These are phyloP conservation scores for Synchytrium microbalum DNA, from an alignment of 371 early-diverging fungal species.

Conservation along the genomic window DNA sequence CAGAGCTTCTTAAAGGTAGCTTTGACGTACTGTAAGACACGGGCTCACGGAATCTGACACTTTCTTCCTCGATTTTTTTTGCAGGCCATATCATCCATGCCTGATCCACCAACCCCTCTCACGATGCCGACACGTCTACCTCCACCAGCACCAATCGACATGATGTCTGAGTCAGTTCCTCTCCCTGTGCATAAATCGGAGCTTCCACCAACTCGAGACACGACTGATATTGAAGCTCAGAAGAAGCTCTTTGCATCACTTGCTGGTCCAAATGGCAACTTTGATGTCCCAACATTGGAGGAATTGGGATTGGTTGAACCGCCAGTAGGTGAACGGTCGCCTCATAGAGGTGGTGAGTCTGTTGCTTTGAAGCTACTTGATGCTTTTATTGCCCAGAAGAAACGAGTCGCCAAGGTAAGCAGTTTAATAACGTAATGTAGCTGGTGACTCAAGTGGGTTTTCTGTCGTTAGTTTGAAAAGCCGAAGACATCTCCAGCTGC, in stretches of 20 bases:
- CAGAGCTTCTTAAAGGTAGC: slow-evolving; percentile 10
- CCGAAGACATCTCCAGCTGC: slow-evolving; percentile 27
- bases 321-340: slow-evolving; percentile 7
- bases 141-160: not conserved
- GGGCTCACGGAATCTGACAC: slow-evolving; percentile 1
- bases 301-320: slow-evolving; percentile 10
- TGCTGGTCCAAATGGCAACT: slow-evolving; percentile 12
- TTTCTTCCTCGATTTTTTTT: not conserved
- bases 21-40: not conserved
- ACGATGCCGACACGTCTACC: too few relatives aligned
- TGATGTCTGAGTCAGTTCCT: slow-evolving; percentile 2
- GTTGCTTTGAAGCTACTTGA: slow-evolving; percentile 14
- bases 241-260: slow-evolving; percentile 5
- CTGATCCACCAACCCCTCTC: too few relatives aligned
- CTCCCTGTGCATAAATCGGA: not conserved
- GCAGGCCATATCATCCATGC: slow-evolving; percentile 13
- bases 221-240: slow-evolving; percentile 3
- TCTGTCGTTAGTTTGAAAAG: slow-evolving; percentile 17
- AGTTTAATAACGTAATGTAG: not conserved
- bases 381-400: slow-evolving; percentile 8
- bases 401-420: slow-evolving; percentile 8
- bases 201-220: slow-evolving; percentile 5
- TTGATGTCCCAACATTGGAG: slow-evolving; percentile 9
- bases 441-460: too few relatives aligned
- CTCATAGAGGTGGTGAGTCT: slow-evolving; percentile 21